Base-by-base conservation (phyloP, 2,329 filamentous ascomycete genomes). In the Orbilia ellipsospora region DNA sequence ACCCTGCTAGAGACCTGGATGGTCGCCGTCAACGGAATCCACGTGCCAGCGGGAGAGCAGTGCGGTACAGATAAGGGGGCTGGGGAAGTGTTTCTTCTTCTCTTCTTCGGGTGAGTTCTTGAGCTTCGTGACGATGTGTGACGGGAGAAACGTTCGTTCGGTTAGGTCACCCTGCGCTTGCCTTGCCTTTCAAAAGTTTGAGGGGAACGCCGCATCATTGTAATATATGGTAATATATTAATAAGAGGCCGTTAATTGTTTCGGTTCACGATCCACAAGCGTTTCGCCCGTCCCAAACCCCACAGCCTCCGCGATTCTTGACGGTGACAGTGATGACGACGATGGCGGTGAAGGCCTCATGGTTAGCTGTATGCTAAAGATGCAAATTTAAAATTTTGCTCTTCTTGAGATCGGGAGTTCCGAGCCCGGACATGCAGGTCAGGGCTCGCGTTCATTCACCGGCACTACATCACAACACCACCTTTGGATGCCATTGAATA, bases 251-350 rank as follows among this genome's bases (percentile, higher is more conserved):
- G 40, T 45, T 66, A 40, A 28, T 16, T 42, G 23, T 59, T 42
- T 51, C 54, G 48, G 31, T 36, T 44, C 50, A 40, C 40, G 51
- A 56, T 28, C 42, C 44, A 51, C 15, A 16, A 13, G 16, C 16
- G 40, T 64, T 15, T 42, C 18, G 16, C 28, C 16, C 20, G 18
- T 50, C 23, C 31, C 42, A 56, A 62, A 55, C 57, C 36, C 48
- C 56, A 69, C 65, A 69, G 57, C 57, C 65, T 56, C 65, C 65
- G 40, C 57, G 40, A 56, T 44, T 36, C 31, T 36, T 36, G 31
- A 10, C 31, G 31, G 31, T 36, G 5, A 36, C 10, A 6, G 31
- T 36, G 31, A 36, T 36, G 31, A 36, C 31, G 31, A 36, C 31
- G 31, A 36, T 36, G 31, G 31, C 31, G 3, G 5, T 36, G 31